These are phyloP conservation scores for Mikania micrantha DNA, from an alignment of 129 eudicot genomes.

Conservation along the genomic window DNA sequence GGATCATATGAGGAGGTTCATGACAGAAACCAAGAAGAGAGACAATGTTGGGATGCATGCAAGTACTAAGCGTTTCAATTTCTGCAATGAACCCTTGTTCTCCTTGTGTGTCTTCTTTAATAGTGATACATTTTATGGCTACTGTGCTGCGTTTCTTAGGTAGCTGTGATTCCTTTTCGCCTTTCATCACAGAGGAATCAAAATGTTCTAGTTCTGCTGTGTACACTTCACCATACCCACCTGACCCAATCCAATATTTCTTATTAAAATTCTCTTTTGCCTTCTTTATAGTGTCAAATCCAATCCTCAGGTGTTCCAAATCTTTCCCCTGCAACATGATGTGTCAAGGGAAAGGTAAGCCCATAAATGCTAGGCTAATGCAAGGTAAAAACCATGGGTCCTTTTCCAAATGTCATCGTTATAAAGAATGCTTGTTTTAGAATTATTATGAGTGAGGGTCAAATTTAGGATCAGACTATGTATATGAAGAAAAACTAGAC, in stretches of 20 bases:
- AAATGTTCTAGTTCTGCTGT: not conserved
- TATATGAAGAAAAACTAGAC: no score
- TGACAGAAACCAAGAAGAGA: conserved; percentile 1
- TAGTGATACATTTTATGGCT: not conserved
- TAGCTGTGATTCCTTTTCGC: not conserved
- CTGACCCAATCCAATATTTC: not conserved
- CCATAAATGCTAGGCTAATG: no score
- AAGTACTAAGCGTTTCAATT: not conserved
- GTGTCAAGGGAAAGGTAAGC: not conserved
- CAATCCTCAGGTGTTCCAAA: not conserved
- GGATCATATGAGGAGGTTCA: not conserved
- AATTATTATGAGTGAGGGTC: no score
- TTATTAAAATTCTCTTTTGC: not conserved
- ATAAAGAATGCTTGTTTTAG: no score
- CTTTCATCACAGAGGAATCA: not conserved
- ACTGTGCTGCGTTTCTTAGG: not conserved
- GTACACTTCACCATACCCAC: not conserved
- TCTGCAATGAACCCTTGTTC: not conserved
- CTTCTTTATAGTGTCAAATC: not conserved
- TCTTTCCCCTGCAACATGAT: not conserved
- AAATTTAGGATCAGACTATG: no score
- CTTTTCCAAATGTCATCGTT: no score
- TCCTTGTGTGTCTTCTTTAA: not conserved
- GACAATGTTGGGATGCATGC: not conserved
- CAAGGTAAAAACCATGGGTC: no score